Evolutionary conservation across 305 asterid genomes (phyloP), one percentile per base, ranked within the genome.

Genomic region (Solanum chacoense): DNA sequence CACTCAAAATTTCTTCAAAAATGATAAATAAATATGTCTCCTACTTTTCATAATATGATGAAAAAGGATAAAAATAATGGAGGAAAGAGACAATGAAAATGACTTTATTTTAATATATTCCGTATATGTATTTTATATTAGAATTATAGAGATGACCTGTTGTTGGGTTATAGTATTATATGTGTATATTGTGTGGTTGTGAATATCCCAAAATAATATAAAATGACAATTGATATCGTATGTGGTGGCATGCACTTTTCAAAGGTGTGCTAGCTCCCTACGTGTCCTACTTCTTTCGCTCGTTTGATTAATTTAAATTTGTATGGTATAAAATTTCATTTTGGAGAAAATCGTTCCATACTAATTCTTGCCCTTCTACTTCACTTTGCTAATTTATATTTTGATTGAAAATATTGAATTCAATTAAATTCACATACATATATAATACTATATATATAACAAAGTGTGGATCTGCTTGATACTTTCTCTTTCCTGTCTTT

Each of bases 181-280:
- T 50, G 35, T 31, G 29, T 74, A 16, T 31, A 75, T 35, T 75
- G 4, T 31, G 86, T 83, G 87, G 73, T 20, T 83, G 31, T 50
- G 73, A 83, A 83, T 45, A 50, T 50, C 31, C 31, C 11, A 50
- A 83, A 50, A 29, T 50, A 83, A 83, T 29, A 31, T 50, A 50
- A 50, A 83, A 18, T 83, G 42, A 50, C 73, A 50, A 72, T 34
- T 73, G 38, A 31, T 31, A 42, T 81, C 36, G 45, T 81, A 50
- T 50, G 31, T 50, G 87, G 42, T 50, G 71, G 22, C 42, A 37
- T 83, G 87, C 73, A 50, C 73, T 83, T 83, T 83, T 83, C 86
- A 83, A 83, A 29, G 73, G 42, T 50, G 86, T 45, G 42, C 86
- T 26, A 37, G 22, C 84, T 24, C 67, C 36, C 22, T 26, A 3